Conservation (phyloP, 2,329 filamentous ascomycete genomes). For the Fusarium sp. region DNA sequence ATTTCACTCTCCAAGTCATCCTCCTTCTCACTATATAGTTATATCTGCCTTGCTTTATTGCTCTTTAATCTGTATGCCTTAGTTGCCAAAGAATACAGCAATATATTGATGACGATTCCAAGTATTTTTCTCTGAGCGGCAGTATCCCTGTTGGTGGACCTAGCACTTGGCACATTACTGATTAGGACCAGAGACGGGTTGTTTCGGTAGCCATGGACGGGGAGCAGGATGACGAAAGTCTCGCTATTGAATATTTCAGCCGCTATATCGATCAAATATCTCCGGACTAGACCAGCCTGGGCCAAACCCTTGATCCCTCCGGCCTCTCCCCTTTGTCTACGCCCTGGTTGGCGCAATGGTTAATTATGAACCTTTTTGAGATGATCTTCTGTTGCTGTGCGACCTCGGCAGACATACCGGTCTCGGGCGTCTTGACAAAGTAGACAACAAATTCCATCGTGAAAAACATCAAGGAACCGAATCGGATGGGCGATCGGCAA, state of each 20-base stretch:
- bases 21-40: neutral
- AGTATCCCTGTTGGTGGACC: slow-evolving; percentile 32
- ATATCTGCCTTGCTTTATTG: neutral
- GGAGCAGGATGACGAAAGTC: slow-evolving; percentile 41
- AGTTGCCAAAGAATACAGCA: neutral
- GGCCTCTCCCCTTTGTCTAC: too few relatives aligned
- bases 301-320: too few relatives aligned
- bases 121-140: neutral
- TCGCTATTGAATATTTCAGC: slow-evolving; percentile 41
- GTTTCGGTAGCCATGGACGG: slow-evolving; percentile 44
- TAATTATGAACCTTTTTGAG: too few relatives aligned
- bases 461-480: too few relatives aligned
- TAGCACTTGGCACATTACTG: slow-evolving; percentile 42
- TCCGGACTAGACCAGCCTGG: too few relatives aligned
- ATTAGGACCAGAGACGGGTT: slow-evolving; percentile 44
- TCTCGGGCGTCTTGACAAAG: too few relatives aligned
- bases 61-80: neutral
- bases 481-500: too few relatives aligned
- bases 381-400: too few relatives aligned
- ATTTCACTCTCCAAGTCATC: too few relatives aligned
- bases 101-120: neutral
- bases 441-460: too few relatives aligned
- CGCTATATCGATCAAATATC: slow-evolving; percentile 22
- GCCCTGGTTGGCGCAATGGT: too few relatives aligned
- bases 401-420: too few relatives aligned